phyloP scores from a whole-genome alignment of 2,329 filamentous ascomycete genomes.

The Emmonsia crescens region DNA sequence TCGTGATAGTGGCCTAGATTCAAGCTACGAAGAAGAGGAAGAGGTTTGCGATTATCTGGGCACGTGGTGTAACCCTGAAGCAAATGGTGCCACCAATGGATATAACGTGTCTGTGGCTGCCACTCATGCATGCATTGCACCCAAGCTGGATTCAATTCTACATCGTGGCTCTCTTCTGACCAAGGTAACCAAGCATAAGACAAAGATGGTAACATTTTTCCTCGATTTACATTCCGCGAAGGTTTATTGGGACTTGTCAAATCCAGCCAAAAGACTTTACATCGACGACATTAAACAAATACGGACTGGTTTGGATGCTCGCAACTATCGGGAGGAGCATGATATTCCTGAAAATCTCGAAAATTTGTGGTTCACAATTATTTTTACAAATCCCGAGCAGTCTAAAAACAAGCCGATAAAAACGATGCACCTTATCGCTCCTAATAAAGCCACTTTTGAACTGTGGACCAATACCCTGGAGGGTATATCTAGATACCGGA shows the following conservation, averaged over 20 bases:
- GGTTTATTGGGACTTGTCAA: slow-evolving; percentile 73
- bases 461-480: slow-evolving; percentile 80
- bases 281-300: slow-evolving; percentile 94
- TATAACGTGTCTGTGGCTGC: slow-evolving; percentile 23
- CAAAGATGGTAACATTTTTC: slow-evolving; percentile 60
- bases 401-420: slow-evolving; percentile 62
- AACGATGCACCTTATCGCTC: slow-evolving; percentile 77
- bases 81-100: slow-evolving; percentile 30
- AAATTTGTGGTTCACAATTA: slow-evolving; percentile 74
- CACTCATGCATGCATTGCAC: slow-evolving; percentile 37
- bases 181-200: slow-evolving; percentile 79
- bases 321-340: slow-evolving; percentile 81
- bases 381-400: slow-evolving; percentile 69
- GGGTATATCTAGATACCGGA: slow-evolving; percentile 71
- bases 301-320: slow-evolving; percentile 68
- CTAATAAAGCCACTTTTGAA: slow-evolving; percentile 57
- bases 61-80: slow-evolving; percentile 32
- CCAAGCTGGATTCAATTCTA: slow-evolving; percentile 65
- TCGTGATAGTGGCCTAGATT: slow-evolving; percentile 33
- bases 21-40: slow-evolving; percentile 34
- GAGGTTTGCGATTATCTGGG: slow-evolving; percentile 37
- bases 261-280: slow-evolving; percentile 74
- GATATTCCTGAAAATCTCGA: slow-evolving; percentile 57
- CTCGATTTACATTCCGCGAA: slow-evolving; percentile 76
- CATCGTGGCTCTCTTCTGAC: slow-evolving; percentile 66